Conservation (phyloP, 257 asterid genomes). For the Anisodus acutangulus region DNA sequence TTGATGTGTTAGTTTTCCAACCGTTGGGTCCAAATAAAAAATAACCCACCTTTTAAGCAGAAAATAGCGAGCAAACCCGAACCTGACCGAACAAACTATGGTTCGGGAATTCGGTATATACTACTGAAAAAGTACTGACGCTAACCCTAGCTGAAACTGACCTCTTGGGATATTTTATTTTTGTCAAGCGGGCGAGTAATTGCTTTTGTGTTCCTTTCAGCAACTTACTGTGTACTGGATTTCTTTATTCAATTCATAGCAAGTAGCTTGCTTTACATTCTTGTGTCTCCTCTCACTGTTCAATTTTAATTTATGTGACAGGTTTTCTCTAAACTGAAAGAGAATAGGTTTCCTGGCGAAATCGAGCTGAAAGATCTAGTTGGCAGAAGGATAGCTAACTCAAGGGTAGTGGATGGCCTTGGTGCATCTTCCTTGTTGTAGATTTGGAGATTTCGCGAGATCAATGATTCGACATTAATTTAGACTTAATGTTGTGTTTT, state of each 20-base stretch:
- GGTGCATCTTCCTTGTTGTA: constrained; percentile 50
- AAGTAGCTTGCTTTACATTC: neutral
- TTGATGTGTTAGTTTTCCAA: too few relatives aligned
- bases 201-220: neutral
- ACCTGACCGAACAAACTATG: too few relatives aligned
- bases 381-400: constrained; percentile 60
- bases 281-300: neutral
- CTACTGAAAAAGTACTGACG: too few relatives aligned
- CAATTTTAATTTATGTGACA: constrained; percentile 36
- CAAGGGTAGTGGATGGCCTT: constrained; percentile 60
- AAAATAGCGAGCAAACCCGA: too few relatives aligned
- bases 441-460: constrained; percentile 24
- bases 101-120: too few relatives aligned
- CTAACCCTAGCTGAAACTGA: neutral
- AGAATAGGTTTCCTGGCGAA: constrained; percentile 88
- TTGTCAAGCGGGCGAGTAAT: neutral
- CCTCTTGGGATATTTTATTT: neutral
- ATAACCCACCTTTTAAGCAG: too few relatives aligned
- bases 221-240: neutral
- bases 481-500: neutral
- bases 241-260: neutral
- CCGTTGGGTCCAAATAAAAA: too few relatives aligned
- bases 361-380: constrained; percentile 87
- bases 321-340: constrained; percentile 84
- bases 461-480: neutral